Conservation (phyloP, 2,329 filamentous ascomycete species). For the Hypoxylon sp. region DNA sequence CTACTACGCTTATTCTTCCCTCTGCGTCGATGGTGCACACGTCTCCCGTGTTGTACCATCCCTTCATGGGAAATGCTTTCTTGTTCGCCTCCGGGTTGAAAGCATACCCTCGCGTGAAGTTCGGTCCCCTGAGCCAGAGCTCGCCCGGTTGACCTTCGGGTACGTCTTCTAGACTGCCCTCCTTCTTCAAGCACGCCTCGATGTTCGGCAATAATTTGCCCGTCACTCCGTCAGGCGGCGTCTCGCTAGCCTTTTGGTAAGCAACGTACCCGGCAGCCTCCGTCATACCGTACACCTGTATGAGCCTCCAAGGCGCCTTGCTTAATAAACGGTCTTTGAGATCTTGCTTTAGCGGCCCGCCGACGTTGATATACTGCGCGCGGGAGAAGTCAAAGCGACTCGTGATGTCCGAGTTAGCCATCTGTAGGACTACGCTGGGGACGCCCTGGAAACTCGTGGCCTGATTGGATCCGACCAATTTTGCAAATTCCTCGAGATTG, state of each 20-base stretch:
- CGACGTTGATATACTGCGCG: conserved; percentile 55
- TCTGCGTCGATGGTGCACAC: conserved; percentile 55
- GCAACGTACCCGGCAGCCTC: conserved; percentile 60
- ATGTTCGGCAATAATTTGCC: conserved; percentile 57
- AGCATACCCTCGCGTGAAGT: conserved; percentile 59
- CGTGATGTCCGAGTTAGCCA: conserved; percentile 55
- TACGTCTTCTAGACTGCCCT: conserved; percentile 55
- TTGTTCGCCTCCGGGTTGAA: conserved; percentile 57
- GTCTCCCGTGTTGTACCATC: conserved; percentile 63
- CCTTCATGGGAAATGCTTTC: conserved; percentile 54
- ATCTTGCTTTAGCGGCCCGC: conserved; percentile 55
- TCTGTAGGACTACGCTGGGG: conserved; percentile 55
- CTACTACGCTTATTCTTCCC: conserved; percentile 54
- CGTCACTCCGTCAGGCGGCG: conserved; percentile 52
- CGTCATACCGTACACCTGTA: conserved; percentile 62
- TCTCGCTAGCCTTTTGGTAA: conserved; percentile 55
- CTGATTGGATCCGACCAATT: conserved; percentile 53
- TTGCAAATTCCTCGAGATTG: conserved; percentile 54
- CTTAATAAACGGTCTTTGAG: conserved; percentile 52
- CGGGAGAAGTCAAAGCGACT: conserved; percentile 55
- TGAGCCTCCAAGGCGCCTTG: conserved; percentile 55
- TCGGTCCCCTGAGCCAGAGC: conserved; percentile 60
- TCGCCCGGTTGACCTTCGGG: conserved; percentile 57
- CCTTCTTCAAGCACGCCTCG: conserved; percentile 57
- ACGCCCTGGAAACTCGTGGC: conserved; percentile 58